Evolutionary conservation across 441 rosid species (phyloP), one percentile per base, ranked within the genome.

Genomic region (Erysimum cheiri): DNA sequence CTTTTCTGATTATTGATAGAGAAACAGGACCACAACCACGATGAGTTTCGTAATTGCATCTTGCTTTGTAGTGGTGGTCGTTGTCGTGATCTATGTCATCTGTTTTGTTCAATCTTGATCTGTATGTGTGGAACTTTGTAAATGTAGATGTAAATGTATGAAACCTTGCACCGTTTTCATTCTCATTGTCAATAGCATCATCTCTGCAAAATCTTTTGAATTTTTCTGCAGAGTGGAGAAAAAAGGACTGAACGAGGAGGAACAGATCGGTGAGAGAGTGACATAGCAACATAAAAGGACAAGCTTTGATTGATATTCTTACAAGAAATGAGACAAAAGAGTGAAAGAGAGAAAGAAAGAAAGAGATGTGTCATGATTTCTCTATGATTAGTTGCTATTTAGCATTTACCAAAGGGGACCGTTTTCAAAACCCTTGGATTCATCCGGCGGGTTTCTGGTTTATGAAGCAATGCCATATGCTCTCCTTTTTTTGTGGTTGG

Each of bases 321-420:
- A 66, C 89, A 76, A 17, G 56, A 12, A 52, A 55, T 64, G 56
- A 62, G 91, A 88, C 93, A 84, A 84, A 75, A 68, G 46, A 69
- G 70, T 55, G 70, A 64, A 68, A 40, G 64, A 52, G n/a, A 57
- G 66, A 24, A 58, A 73, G 64, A 64, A 66, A 59, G 40, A 47
- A 13, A 12, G 74, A 32, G 74, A 56, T 59, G 50, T 44, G 78
- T 80, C 81, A 87, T 91, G 80, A 91, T 89, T 73, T 40, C 74
- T 69, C 7, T 70, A 91, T 87, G 91, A 91, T 91, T 81, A 83
- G 87, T 78, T 70, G 83, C 82, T 83, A 48, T 75, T 22, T n/a
- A n/a, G n/a, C n/a, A n/a, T 62, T 63, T 4, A 4, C 19, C 19
- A 37, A 61, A 57, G 74, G 78, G 74, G 74, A 75, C 78, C 74